Evolutionary conservation across 2,329 filamentous ascomycete species (phyloP).

Genomic region (Cryphonectria nitschkei): DNA sequence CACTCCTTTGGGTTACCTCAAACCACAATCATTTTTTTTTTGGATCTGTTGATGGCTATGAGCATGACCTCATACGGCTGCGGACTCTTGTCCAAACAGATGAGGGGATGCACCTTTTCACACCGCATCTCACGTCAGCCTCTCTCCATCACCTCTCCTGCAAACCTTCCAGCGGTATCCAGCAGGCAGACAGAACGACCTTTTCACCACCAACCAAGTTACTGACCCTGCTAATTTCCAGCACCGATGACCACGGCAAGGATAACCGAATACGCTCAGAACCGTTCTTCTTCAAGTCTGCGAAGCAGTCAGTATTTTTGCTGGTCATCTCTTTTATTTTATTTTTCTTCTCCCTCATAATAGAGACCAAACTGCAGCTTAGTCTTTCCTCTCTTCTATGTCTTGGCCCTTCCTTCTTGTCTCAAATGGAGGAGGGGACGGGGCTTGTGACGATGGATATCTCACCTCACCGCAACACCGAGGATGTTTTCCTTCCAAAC

Average conservation of each 20-base stretch:
- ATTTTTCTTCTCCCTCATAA: no score
- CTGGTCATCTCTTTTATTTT: no score
- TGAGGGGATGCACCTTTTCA: conserved; percentile 6
- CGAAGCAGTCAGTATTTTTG: no score
- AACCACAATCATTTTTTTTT: neutral
- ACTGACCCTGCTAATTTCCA: neutral
- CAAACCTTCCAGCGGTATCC: neutral
- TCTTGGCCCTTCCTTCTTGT: neutral
- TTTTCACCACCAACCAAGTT: neutral
- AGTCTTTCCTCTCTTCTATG: no score
- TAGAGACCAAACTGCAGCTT: neutral
- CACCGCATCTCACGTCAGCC: conserved; percentile 28
- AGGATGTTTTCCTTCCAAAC: neutral
- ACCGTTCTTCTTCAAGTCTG: no score
- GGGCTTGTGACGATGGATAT: neutral
- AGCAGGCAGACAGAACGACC: neutral
- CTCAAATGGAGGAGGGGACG: neutral
- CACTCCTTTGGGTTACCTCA: conserved; percentile 24
- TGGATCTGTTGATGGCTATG: conserved; percentile 8
- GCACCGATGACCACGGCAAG: neutral
- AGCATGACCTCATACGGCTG: conserved; percentile 23
- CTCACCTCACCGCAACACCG: conserved; percentile 9
- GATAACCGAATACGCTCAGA: neutral
- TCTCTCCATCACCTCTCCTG: conserved; percentile 17
- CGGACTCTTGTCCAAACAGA: conserved; percentile 17